Conservation (phyloP, 371 early-diverging fungal genomes). For the Capillidium heterosporum region DNA sequence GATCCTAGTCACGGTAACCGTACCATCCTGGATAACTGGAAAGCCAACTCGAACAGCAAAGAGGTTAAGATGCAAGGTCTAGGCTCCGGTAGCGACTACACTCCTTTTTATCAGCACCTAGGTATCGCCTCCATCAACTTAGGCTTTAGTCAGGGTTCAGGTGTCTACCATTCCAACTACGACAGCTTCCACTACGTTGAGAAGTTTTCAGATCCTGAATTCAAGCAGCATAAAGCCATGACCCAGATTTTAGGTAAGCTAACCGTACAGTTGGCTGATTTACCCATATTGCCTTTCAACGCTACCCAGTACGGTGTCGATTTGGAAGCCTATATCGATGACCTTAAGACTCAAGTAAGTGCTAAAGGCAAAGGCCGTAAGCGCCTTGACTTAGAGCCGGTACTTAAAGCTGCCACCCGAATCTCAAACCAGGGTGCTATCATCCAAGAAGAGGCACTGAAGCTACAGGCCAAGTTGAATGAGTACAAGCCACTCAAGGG, state of each 20-base stretch:
- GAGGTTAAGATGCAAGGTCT: neutral
- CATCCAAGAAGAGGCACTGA: neutral
- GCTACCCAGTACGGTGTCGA: neutral
- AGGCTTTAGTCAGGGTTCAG: neutral
- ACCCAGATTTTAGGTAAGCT: neutral
- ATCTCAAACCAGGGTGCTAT: neutral
- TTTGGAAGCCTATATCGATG: neutral
- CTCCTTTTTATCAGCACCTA: constrained; percentile 1
- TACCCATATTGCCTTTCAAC: neutral
- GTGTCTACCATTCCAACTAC: constrained; percentile 1
- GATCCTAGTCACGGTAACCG: neutral
- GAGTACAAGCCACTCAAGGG: neutral
- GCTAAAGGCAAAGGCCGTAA: neutral
- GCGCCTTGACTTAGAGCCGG: neutral
- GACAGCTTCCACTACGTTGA: neutral
- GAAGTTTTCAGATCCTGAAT: neutral
- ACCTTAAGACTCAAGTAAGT: neutral
- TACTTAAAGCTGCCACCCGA: neutral
- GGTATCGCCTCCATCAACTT: neutral
- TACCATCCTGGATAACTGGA: neutral
- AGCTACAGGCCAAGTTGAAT: neutral
- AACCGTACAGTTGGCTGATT: neutral
- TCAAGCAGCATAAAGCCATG: neutral
- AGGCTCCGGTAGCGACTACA: constrained; percentile 1
- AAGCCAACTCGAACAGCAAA: neutral